Evolutionary conservation across 2,329 filamentous ascomycete species (phyloP).

Genomic region (Paecilomyces variotii): DNA sequence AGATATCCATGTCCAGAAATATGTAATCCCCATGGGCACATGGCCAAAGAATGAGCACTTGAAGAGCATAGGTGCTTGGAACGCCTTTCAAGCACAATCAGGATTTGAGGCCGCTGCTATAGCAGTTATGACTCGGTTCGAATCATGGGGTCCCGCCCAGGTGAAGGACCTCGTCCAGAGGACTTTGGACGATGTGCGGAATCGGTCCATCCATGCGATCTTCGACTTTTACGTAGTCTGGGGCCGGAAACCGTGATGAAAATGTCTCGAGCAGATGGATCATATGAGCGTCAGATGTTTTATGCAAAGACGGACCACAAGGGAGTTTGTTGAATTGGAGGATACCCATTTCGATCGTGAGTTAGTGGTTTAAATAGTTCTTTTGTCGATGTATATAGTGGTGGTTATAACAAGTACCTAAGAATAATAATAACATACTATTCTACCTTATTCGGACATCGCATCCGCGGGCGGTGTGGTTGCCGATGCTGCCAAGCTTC

Average conservation of each 20-base stretch:
- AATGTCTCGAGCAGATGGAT: neutral
- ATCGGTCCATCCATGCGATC: neutral
- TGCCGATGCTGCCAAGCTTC: neutral
- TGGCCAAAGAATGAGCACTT: neutral
- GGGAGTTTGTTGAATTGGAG: neutral
- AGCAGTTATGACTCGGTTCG: neutral
- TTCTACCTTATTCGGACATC: neutral
- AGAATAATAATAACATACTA: neutral
- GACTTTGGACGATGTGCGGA: neutral
- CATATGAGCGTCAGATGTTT: neutral
- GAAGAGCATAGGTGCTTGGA: neutral
- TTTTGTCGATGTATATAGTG: too few species aligned
- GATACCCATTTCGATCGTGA: neutral
- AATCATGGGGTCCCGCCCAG: neutral
- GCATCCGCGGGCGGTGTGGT: neutral
- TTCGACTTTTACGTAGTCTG: neutral
- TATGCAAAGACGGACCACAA: neutral
- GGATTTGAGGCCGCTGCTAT: neutral
- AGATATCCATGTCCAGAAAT: slow-evolving; percentile 3
- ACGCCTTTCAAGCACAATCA: neutral
- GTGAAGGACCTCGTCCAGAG: neutral
- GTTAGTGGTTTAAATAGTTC: too few species aligned
- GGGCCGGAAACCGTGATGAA: neutral
- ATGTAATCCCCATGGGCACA: neutral
- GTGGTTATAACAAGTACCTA: too few species aligned